These are phyloP conservation scores for Kwoniella botswanensis DNA, from an alignment of 768 basidiomycete species.

Conservation along the genomic window DNA sequence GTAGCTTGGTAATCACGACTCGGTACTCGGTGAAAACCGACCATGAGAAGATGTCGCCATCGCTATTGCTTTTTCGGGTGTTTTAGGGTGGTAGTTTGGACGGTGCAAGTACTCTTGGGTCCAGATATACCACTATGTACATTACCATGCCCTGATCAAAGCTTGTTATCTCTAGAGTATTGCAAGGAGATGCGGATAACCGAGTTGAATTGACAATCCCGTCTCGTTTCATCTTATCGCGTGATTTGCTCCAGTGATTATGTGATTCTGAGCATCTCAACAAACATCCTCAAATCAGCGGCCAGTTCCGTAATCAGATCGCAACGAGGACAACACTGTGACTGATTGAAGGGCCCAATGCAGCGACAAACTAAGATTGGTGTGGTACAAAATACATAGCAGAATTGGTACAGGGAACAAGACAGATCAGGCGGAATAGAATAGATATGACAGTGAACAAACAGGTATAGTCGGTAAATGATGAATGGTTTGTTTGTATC, in stretches of 20 bases:
- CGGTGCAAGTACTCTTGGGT: background rate
- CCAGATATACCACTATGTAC: background rate
- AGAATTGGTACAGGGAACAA: background rate
- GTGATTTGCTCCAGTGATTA: background rate
- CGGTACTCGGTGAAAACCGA: constrained; percentile 5
- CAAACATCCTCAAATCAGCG: background rate
- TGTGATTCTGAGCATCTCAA: background rate
- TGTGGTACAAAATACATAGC: background rate
- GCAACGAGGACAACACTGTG: no score
- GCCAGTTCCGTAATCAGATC: background rate
- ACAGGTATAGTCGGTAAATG: no score
- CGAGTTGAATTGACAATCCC: background rate
- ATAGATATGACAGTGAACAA: no score
- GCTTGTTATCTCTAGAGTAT: no score
- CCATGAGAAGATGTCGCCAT: constrained; percentile 3
- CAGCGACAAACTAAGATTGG: no score
- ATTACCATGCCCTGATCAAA: background rate
- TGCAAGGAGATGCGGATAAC: background rate
- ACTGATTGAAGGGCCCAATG: background rate
- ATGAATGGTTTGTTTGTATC: no score
- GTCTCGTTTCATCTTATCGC: background rate
- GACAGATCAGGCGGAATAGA: background rate
- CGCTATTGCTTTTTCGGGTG: background rate
- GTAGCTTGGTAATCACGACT: background rate
- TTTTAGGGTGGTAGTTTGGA: background rate